Evolutionary conservation across 1,284 basidiomycete genomes (phyloP).

Genomic region (Rhodotorula sp.): DNA sequence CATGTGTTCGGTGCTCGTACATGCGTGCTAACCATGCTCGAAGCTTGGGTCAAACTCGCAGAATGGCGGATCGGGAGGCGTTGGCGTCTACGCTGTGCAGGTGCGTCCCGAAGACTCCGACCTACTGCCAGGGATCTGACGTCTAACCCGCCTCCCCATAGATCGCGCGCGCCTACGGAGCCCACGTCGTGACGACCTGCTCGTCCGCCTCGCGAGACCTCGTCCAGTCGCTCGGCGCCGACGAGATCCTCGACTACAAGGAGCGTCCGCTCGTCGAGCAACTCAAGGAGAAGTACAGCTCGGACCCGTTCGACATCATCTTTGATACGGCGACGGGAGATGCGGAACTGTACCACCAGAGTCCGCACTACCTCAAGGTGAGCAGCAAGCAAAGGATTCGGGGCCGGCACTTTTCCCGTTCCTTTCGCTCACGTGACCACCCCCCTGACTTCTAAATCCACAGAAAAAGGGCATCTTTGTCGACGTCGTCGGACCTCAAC

Average conservation of each 20-base stretch:
- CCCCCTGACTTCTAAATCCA: not conserved
- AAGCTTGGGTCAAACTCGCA: not conserved
- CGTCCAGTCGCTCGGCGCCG: slow-evolving; percentile 54
- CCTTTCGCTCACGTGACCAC: too few relatives aligned
- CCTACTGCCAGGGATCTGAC: too few relatives aligned
- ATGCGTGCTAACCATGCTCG: too few relatives aligned
- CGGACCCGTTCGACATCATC: slow-evolving; percentile 44
- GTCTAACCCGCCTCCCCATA: too few relatives aligned
- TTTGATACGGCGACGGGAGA: slow-evolving; percentile 42
- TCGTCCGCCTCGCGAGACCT: slow-evolving; percentile 58
- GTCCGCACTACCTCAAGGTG: slow-evolving; percentile 44
- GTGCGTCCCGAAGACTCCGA: not conserved
- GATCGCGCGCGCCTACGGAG: slow-evolving; percentile 62
- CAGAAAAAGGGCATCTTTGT: slow-evolving; percentile 19
- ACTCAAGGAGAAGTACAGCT: slow-evolving; percentile 49
- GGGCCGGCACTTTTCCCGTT: not conserved
- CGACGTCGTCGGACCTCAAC: slow-evolving; percentile 28
- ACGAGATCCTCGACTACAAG: slow-evolving; percentile 63
- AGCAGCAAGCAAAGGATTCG: not conserved
- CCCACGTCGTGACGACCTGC: slow-evolving; percentile 60
- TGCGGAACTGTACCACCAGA: slow-evolving; percentile 29
- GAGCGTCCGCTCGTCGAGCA: slow-evolving; percentile 55
- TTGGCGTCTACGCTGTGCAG: slow-evolving; percentile 61
- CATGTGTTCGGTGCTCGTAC: too few relatives aligned
- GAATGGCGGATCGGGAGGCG: slow-evolving; percentile 65